Base-by-base conservation (phyloP, 2,329 filamentous ascomycete genomes). In the Amesomyces nigricolor region DNA sequence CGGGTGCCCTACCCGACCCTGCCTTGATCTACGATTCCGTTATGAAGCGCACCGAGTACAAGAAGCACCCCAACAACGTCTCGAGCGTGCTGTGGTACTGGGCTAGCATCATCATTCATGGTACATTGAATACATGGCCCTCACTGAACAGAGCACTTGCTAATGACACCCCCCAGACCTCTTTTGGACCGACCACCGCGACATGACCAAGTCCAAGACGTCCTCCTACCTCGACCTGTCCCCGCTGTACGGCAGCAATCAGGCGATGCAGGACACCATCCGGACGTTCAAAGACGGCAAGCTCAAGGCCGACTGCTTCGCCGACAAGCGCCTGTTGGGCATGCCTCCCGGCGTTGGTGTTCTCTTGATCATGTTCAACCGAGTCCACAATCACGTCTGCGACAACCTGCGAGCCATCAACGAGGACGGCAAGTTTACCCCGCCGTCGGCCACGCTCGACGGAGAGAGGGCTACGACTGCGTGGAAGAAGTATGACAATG, bases 381-480 rank as follows among this genome's bases (percentile, higher is more conserved):
- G 85, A 22, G 95, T 95, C 72, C 92, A 96, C 72, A 96, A 97
- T 71, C 80, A 94, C 61, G 82, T 91, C 0, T 91, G 88, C 1
- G 80, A 84, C 52, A 87, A 92, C 58, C 75, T 96, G 16, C 88
- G 88, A 0, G 73, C 79, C n/a, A 92, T 96, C 70, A 96, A 96
- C 64, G 91, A 96, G 64, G 82, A 83, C 44, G 85, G 83, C 14
- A 81, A 88, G 19, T 96, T 96, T 71, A 81, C 78, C 0, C 85
- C 83, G 57, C 89, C 89, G 0, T 65, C 73, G 0, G 70, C 74
- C 0, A 61, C 71, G 0, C 72, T 82, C 0, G 64, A 73, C 0
- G 75, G 75, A 2, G 81, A 86, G 42, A 74, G 76, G 26, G 70
- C 71, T 0, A 71, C 69, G 0, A 72, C 71, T 0, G 78, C 77